Base-by-base conservation (phyloP, 2,329 filamentous ascomycete species). In the Colletotrichum lindemuthianum region DNA sequence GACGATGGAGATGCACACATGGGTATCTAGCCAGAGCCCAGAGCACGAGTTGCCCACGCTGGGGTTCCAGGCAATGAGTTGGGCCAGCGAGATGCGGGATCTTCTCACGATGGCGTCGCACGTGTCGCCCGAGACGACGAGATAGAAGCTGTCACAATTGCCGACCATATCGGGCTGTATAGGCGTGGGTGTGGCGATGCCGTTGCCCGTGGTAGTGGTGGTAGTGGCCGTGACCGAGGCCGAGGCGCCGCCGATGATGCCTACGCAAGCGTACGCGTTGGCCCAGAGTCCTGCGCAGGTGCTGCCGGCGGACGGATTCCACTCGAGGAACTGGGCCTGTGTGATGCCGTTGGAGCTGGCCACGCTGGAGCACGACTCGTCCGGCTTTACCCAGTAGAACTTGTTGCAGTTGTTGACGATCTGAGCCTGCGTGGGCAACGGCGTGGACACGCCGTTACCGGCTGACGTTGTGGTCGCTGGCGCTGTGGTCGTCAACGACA, bases 331-430 rank as follows among this genome's bases (percentile, higher is more conserved):
- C 45, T 49, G 45, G 11, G 45, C 45, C 45, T 15, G 12, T 11
- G 45, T 13, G 33, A 33, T 49, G 45, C 45, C 13, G 45, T 49
- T 11, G 6, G 16, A 32, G 6, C 13, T n/a, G 12, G 54, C 47
- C 10, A 68, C 61, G 8, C 6, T 16, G 24, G 49, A 51, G 50
- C 69, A 69, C 2, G 41, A 57, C 40, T 66, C 58, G 5, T 54
- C 54, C 7, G 36, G 13, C 16, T 53, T 36, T 8, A 68, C 54
- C 1, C 50, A 43, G 43, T 70, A 55, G 48, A 68, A 70, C 33
- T 44, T 65, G 43, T 67, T 68, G 63, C 68, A 70, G 47, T 56
- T 66, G 9, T 12, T 16, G 8, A 58, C 51, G 60, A 70, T 70
- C 40, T 59, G 53, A 8, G 7, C 3, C 59, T 66, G 63, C 8